Evolutionary conservation across 495 filamentous ascomycete species (phyloP).

Genomic region (Lepidopterella palustris): DNA sequence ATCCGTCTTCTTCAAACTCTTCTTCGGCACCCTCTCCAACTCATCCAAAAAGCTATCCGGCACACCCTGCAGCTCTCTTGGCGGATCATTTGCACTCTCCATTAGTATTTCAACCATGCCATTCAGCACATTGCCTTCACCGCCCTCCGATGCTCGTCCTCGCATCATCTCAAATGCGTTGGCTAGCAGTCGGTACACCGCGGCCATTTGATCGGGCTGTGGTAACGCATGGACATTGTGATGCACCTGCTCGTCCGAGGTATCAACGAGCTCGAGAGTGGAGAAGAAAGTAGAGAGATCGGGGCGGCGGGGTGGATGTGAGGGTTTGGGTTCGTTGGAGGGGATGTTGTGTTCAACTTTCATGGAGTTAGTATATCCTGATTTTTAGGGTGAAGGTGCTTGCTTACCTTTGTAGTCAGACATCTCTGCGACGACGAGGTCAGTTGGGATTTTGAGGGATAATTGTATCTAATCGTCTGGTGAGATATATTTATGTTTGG

Average conservation of each 20-base stretch:
- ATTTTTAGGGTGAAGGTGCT: background rate
- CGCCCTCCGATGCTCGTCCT: conserved; percentile 19
- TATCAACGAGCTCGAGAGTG: conserved; percentile 60
- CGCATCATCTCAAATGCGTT: conserved; percentile 50
- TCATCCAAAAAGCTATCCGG: conserved; percentile 73
- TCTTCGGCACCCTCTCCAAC: conserved; percentile 73
- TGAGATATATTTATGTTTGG: background rate
- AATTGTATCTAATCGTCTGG: background rate
- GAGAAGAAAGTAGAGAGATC: conserved; percentile 87
- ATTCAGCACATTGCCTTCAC: conserved; percentile 47
- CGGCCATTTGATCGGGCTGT: conserved; percentile 65
- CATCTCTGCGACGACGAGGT: conserved; percentile 21
- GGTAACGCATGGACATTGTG: conserved; percentile 60
- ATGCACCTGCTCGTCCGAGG: conserved; percentile 39
- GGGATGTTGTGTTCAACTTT: conserved; percentile 83
- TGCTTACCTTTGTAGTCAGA: conserved; percentile 38
- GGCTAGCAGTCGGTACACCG: conserved; percentile 53
- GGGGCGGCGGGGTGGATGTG: conserved; percentile 50
- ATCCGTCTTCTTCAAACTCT: conserved; percentile 58
- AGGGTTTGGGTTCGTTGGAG: conserved; percentile 27
- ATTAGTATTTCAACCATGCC: conserved; percentile 58
- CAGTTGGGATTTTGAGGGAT: background rate
- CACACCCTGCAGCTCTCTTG: conserved; percentile 64
- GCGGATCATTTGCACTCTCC: conserved; percentile 57
- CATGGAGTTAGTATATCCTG: conserved; percentile 2